phyloP scores from a whole-genome alignment of 768 basidiomycete genomes.

The Ephemerocybe angulata region DNA sequence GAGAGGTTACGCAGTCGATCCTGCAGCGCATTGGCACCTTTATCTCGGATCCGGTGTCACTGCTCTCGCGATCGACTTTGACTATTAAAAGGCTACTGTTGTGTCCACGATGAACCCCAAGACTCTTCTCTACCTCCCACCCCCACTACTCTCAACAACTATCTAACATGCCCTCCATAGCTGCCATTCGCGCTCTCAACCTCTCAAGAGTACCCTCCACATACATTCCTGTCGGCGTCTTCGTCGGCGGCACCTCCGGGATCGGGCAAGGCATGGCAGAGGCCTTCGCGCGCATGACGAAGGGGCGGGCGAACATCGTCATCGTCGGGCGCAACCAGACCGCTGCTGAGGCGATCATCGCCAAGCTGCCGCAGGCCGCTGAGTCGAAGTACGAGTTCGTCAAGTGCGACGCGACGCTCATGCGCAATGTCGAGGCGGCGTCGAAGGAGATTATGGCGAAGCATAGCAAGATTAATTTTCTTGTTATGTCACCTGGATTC shows the following conservation, averaged over 20 bases:
- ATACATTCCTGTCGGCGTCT: constrained; percentile 25
- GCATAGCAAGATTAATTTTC: constrained; percentile 47
- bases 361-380: constrained; percentile 29
- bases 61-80: too few species aligned
- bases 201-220: neutral
- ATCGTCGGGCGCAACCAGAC: constrained; percentile 41
- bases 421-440: constrained; percentile 39
- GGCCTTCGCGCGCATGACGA: constrained; percentile 36
- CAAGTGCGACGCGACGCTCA: constrained; percentile 41
- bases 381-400: constrained; percentile 35
- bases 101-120: neutral
- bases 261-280: constrained; percentile 40
- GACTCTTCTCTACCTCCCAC: neutral
- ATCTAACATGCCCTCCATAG: neutral
- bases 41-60: too few species aligned
- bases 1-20: too few species aligned
- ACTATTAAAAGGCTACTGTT: too few species aligned
- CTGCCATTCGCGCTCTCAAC: neutral
- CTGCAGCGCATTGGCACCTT: too few species aligned
- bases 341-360: constrained; percentile 38
- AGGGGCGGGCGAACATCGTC: constrained; percentile 43
- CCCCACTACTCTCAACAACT: neutral
- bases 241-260: constrained; percentile 35
- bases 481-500: constrained; percentile 44
- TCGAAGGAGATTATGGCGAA: constrained; percentile 29